Evolutionary conservation across 768 basidiomycete genomes (phyloP).

Genomic region (Gloeophyllum trabeum): DNA sequence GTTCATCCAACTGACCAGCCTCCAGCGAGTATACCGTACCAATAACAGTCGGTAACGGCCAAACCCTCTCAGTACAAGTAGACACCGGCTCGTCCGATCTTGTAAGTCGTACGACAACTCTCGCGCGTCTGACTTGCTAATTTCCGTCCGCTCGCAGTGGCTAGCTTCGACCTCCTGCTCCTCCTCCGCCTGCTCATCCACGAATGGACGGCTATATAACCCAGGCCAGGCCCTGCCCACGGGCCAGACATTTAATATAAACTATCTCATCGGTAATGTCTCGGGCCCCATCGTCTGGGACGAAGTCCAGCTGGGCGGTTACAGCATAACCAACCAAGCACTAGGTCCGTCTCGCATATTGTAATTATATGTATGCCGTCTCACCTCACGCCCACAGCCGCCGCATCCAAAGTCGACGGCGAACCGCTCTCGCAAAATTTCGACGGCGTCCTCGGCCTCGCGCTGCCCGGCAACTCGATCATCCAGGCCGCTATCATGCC

Average conservation of each 20-base stretch:
- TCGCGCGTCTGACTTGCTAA: conserved; percentile 1
- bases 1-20: conserved; percentile 2
- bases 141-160: conserved; percentile 39
- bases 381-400: conserved; percentile 27
- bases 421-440: conserved; percentile 52
- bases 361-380: conserved; percentile 1
- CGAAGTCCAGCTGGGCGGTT: conserved; percentile 47
- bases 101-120: conserved; percentile 25
- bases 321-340: conserved; percentile 54
- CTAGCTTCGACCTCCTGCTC: conserved; percentile 58
- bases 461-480: conserved; percentile 60
- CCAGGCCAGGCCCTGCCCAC: conserved; percentile 35
- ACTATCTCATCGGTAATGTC: conserved; percentile 49
- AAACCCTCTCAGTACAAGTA: conserved; percentile 55
- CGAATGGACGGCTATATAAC: conserved; percentile 42
- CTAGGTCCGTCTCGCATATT: conserved; percentile 32
- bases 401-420: conserved; percentile 37
- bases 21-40: conserved; percentile 57
- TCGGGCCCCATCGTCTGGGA: conserved; percentile 66
- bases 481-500: conserved; percentile 45
- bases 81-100: conserved; percentile 80
- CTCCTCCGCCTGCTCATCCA: conserved; percentile 35
- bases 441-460: conserved; percentile 64
- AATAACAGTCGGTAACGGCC: conserved; percentile 33
- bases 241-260: conserved; percentile 31